Conservation (phyloP, 169 alveolate species). For the Besnoitia besnoiti region DNA sequence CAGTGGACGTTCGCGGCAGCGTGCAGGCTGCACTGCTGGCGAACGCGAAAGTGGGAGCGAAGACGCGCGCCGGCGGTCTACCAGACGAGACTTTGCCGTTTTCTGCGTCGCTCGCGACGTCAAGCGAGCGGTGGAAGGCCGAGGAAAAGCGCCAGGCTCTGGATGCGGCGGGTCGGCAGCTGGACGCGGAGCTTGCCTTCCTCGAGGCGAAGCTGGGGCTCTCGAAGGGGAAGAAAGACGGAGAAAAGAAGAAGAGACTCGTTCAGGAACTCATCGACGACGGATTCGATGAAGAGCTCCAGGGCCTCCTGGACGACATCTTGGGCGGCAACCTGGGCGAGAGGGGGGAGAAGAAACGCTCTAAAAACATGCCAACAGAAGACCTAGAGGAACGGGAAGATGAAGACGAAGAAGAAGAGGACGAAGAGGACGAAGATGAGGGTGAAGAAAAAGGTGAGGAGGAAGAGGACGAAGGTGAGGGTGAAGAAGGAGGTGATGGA, state of each 20-base stretch:
- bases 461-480: not conserved
- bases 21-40: not conserved
- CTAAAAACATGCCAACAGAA: too few species aligned
- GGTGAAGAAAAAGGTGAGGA: not conserved
- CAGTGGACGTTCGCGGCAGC: constrained; percentile 7
- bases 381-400: not conserved
- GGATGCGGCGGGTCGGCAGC: constrained; percentile 19
- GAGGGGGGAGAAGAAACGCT: too few species aligned
- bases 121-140: not conserved
- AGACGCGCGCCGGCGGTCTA: not conserved
- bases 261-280: constrained; percentile 56
- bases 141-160: constrained; percentile 15
- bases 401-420: not conserved
- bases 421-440: not conserved
- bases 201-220: constrained; percentile 38
- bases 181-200: constrained; percentile 45
- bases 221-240: not conserved
- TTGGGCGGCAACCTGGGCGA: constrained; percentile 14
- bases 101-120: not conserved
- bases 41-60: not conserved
- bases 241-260: constrained; percentile 41
- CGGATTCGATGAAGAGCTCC: constrained; percentile 64
- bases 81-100: not conserved
- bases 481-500: too few species aligned
- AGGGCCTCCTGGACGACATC: constrained; percentile 52